phyloP scores from a whole-genome alignment of 495 filamentous ascomycete species.

The Hypoxylon rickii region DNA sequence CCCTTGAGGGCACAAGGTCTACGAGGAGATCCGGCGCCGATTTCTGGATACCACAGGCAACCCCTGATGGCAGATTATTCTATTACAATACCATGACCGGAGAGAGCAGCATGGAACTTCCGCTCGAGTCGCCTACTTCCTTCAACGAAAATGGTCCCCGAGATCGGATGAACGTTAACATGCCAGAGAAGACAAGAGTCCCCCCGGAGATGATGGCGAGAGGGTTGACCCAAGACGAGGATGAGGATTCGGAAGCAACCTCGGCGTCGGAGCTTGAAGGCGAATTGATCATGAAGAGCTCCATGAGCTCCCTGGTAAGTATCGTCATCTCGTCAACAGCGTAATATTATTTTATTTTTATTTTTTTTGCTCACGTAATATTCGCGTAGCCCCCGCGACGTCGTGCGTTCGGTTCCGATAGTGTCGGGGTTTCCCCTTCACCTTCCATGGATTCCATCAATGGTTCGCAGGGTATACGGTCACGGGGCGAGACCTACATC shows the following conservation, averaged over 20 bases:
- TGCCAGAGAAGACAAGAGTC: constrained; percentile 87
- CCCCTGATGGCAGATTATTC: constrained; percentile 88
- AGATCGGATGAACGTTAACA: constrained; percentile 83
- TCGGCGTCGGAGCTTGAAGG: constrained; percentile 87
- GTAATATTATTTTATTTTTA: background rate
- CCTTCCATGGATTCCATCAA: constrained; percentile 90
- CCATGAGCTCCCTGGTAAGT: constrained; percentile 57
- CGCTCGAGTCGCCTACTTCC: constrained; percentile 85
- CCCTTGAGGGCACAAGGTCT: constrained; percentile 68
- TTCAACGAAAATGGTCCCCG: constrained; percentile 81
- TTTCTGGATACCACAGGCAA: constrained; percentile 98
- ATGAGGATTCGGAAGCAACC: constrained; percentile 73
- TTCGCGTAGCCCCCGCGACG: constrained; percentile 58
- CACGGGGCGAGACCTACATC: constrained; percentile 52
- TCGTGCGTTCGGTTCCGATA: constrained; percentile 68
- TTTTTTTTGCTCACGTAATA: constrained; percentile 19
- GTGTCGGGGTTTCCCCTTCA: constrained; percentile 74
- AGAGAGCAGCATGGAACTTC: constrained; percentile 89
- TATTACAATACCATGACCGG: constrained; percentile 98
- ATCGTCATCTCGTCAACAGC: background rate
- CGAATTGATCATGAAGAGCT: constrained; percentile 54
- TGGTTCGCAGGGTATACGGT: constrained; percentile 54
- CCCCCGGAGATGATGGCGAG: constrained; percentile 91
- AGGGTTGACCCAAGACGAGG: constrained; percentile 82
- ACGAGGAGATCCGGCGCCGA: constrained; percentile 84